Conservation (phyloP, 1,139 yeast species). For the Taphrina confusa region DNA sequence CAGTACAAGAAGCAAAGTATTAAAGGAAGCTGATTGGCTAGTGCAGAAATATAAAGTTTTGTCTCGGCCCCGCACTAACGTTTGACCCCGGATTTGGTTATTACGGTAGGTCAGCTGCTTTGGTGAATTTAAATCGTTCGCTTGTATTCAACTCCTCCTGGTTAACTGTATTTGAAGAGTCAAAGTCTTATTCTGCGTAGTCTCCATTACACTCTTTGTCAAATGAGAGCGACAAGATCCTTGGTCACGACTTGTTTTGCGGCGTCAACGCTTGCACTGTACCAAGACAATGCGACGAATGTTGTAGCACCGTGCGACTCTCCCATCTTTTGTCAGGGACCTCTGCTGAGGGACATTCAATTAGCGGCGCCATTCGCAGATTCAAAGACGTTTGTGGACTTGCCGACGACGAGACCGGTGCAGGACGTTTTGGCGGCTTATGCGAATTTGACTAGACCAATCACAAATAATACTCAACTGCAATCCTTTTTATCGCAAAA, state of each 20-base stretch:
- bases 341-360: conserved; percentile 26
- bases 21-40: too few species aligned
- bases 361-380: conserved; percentile 29
- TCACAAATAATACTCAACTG: conserved; percentile 2
- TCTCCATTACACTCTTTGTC: background rate
- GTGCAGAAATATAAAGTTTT: too few species aligned
- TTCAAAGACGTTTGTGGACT: conserved; percentile 35
- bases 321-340: conserved; percentile 33
- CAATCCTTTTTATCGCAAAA: conserved; percentile 19
- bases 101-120: too few species aligned
- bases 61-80: too few species aligned
- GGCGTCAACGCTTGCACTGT: background rate
- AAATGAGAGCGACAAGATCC: too few species aligned
- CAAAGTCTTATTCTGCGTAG: too few species aligned
- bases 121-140: too few species aligned
- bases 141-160: too few species aligned
- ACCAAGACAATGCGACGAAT: background rate
- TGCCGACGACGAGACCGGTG: conserved; percentile 32
- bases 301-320: conserved; percentile 31
- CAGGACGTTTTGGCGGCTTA: conserved; percentile 23
- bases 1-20: too few species aligned
- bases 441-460: conserved; percentile 10
- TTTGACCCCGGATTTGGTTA: too few species aligned
- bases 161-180: too few species aligned
- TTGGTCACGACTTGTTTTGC: too few species aligned